Percentiles rank a stretch among this genome's conserved stretches.
Conservation (phyloP, 257 asterid species). For the Rauvolfia tetraphylla region DNA sequence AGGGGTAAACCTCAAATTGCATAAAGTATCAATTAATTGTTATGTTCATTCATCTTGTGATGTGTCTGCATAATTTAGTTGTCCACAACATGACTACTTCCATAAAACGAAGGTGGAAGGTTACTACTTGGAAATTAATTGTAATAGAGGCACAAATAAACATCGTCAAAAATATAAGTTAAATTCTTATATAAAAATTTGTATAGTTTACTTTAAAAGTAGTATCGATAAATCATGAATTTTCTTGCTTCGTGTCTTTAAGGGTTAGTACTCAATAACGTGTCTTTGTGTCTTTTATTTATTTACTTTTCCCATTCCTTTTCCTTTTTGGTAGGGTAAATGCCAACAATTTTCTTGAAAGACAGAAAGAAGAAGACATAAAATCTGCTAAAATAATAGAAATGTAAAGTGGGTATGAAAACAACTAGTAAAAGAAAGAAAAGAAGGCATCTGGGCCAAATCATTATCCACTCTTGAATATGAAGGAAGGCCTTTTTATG, state of each 20-base stretch:
- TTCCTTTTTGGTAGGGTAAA: not conserved
- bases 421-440: not conserved
- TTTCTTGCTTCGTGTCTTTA: not conserved
- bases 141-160: no score
- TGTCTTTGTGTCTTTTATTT: no score
- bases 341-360: not conserved
- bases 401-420: not conserved
- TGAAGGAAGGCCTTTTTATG: not conserved
- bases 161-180: no score
- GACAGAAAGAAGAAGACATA: not conserved
- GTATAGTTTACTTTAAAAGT: no score
- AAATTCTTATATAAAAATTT: not conserved
- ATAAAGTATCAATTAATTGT: no score
- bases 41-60: no score
- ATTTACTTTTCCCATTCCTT: not conserved
- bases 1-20: no score
- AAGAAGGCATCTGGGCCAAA: not conserved
- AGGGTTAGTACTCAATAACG: no score
- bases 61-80: no score
- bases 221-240: not conserved
- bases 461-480: constrained; percentile 4
- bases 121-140: no score
- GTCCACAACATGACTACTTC: no score
- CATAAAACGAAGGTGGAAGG: no score
- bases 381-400: not conserved